Evolutionary conservation across 192 early-diverging fungal genomes (phyloP), one percentile per base, ranked within the genome.

Genomic region (Rhizoclosmatium globosum): DNA sequence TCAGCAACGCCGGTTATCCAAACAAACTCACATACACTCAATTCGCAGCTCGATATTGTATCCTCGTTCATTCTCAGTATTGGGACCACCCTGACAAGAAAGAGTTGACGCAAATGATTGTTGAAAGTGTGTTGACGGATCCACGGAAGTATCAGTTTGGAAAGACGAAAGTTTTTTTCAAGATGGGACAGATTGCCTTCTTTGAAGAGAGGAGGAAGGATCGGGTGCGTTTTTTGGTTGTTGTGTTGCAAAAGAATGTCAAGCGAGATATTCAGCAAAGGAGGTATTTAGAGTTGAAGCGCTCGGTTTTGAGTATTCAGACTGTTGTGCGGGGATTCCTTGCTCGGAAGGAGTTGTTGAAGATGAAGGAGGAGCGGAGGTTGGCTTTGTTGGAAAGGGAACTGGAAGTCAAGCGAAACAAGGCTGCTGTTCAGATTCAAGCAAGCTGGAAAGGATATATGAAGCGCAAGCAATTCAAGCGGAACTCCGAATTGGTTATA

Each of bases 131-230:
- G 4, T 94, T 99, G 64, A 84, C 82, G 53, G 94, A 94, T 76
- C 82, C 84, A 2, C 13, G 58, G 3, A 96, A 97, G 71, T 98
- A 90, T 84, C 96, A 98, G 87, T 88, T 98, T 21, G 98, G 98
- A 66, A 83, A 92, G 42, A 95, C 95, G 7, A 98, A 99, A 84
- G 92, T 99, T 53, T 99, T 99, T 87, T 98, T 99, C 94, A 92
- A 97, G 43, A 93, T 95, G 45, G 98, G 98, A 71, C 93, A 95
- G 89, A 75, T 95, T 69, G 95, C 95, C 19, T 93, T 87, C 76
- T 82, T 96, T 68, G 97, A 99, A 79, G 97, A 95, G 82, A 87
- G 95, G 64, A 91, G 96, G 43, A 88, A 94, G 6, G 95, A 96
- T 75, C 87, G 94, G 31, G 85, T 94, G 71, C 92, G 91, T 21